Percentiles rank a stretch among this genome's conserved stretches.
Evolutionary conservation across 2,329 filamentous ascomycete species (phyloP).

Genomic region (Alternaria incomplexa): DNA sequence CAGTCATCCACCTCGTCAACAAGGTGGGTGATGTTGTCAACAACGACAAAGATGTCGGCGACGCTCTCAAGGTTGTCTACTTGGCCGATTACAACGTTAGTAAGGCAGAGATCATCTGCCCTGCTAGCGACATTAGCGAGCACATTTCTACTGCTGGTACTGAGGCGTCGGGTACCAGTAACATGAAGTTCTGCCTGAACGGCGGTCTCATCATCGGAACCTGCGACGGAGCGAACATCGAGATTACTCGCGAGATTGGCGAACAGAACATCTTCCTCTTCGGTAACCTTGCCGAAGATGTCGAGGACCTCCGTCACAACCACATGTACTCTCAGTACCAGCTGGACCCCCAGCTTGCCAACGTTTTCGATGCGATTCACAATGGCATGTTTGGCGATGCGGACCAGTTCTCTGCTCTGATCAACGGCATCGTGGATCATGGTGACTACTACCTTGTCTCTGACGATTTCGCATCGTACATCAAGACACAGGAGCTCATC

Average conservation of each 20-base stretch:
- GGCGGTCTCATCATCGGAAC: constrained; percentile 97
- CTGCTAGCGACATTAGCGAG: constrained; percentile 94
- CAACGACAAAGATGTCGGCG: constrained; percentile 88
- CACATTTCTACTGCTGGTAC: constrained; percentile 98
- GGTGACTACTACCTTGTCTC: constrained; percentile 98
- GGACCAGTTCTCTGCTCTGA: constrained; percentile 78
- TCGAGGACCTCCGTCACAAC: constrained; percentile 90
- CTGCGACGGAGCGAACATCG: constrained; percentile 96
- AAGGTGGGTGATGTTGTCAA: constrained; percentile 89
- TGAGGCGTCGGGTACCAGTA: constrained; percentile 85
- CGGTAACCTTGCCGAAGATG: constrained; percentile 92
- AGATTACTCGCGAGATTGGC: constrained; percentile 96
- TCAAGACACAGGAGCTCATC: constrained; percentile 87
- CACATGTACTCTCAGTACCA: constrained; percentile 84
- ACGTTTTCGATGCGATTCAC: constrained; percentile 85
- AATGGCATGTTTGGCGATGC: constrained; percentile 80
- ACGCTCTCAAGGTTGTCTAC: constrained; percentile 96
- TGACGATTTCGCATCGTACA: constrained; percentile 95
- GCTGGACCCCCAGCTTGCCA: constrained; percentile 76
- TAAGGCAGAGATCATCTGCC: constrained; percentile 96
- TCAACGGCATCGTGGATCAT: constrained; percentile 85
- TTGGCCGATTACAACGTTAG: constrained; percentile 98
- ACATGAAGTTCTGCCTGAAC: constrained; percentile 99
- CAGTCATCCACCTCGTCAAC: constrained; percentile 96
- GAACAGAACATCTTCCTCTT: constrained; percentile 99